Evolutionary conservation across 2,329 filamentous ascomycete genomes (phyloP).

Genomic region (Calonectria honghensis): DNA sequence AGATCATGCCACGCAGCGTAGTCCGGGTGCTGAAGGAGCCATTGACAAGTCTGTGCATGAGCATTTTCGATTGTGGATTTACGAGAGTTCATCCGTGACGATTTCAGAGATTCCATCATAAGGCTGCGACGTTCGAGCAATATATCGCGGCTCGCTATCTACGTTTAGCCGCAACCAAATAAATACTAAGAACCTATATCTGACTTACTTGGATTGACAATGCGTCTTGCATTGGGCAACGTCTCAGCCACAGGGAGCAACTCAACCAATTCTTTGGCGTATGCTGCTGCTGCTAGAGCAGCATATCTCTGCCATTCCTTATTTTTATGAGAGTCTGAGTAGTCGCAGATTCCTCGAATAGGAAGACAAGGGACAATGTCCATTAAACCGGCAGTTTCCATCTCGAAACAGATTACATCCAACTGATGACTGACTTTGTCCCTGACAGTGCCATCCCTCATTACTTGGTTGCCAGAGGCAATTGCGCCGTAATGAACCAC

Average conservation of each 20-base stretch:
- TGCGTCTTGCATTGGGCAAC: not conserved
- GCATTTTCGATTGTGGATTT: conserved; percentile 60
- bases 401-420: conserved; percentile 51
- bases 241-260: not conserved
- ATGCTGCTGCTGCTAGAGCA: conserved; percentile 58
- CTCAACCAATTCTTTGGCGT: conserved; percentile 33
- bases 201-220: not conserved
- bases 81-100: conserved; percentile 62
- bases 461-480: conserved; percentile 58
- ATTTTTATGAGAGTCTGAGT: conserved; percentile 63
- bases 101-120: conserved; percentile 59
- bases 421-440: conserved; percentile 51
- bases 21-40: conserved; percentile 27
- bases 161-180: not conserved
- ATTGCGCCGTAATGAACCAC: conserved; percentile 46
- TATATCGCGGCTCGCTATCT: not conserved
- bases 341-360: conserved; percentile 64
- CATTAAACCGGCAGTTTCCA: conserved; percentile 39
- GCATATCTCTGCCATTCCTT: conserved; percentile 62
- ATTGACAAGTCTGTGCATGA: conserved; percentile 51
- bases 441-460: conserved; percentile 57
- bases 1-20: conserved; percentile 41
- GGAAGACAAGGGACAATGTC: conserved; percentile 53
- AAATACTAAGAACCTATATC: not conserved
- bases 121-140: not conserved